Evolutionary conservation across 805 yeast genomes (phyloP).

Genomic region (Wickerhamiella vanderwaltii): DNA sequence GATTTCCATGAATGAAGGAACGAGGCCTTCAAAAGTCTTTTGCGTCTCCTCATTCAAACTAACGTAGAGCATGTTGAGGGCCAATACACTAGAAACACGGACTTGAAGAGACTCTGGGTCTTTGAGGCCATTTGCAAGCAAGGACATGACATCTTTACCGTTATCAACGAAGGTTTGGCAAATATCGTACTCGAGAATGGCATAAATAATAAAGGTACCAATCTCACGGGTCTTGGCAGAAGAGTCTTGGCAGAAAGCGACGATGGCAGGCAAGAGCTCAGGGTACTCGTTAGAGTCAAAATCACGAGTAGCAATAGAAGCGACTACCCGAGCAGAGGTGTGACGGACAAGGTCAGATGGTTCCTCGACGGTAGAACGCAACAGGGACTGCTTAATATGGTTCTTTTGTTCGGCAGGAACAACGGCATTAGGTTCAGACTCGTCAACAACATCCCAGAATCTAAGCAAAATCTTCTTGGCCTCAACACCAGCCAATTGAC

Average conservation of each 20-base stretch:
- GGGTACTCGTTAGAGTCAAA: conserved; percentile 62
- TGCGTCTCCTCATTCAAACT: conserved; percentile 49
- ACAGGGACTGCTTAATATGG: conserved; percentile 53
- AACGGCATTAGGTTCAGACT: conserved; percentile 20
- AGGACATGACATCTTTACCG: conserved; percentile 52
- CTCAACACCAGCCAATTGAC: conserved; percentile 94
- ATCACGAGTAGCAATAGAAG: conserved; percentile 73
- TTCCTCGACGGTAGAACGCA: conserved; percentile 56
- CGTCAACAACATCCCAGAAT: conserved; percentile 42
- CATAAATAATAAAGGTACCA: conserved; percentile 65
- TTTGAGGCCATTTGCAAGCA: conserved; percentile 56
- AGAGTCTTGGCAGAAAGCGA: conserved; percentile 49
- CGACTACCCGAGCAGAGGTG: conserved; percentile 76
- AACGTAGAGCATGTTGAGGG: conserved; percentile 44
- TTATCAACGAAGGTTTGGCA: conserved; percentile 17
- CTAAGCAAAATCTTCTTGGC: conserved; percentile 67
- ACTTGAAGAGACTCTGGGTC: conserved; percentile 53
- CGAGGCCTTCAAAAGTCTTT: conserved; percentile 38
- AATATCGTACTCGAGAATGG: conserved; percentile 48
- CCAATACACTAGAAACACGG: conserved; percentile 72
- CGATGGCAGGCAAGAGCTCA: conserved; percentile 57
- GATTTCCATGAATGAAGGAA: conserved; percentile 74
- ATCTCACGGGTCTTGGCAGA: conserved; percentile 59
- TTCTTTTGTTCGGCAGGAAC: conserved; percentile 40
- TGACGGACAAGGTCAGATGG: conserved; percentile 63